Conservation (phyloP, 306 rosid species). For the Cicer yamashitae region DNA sequence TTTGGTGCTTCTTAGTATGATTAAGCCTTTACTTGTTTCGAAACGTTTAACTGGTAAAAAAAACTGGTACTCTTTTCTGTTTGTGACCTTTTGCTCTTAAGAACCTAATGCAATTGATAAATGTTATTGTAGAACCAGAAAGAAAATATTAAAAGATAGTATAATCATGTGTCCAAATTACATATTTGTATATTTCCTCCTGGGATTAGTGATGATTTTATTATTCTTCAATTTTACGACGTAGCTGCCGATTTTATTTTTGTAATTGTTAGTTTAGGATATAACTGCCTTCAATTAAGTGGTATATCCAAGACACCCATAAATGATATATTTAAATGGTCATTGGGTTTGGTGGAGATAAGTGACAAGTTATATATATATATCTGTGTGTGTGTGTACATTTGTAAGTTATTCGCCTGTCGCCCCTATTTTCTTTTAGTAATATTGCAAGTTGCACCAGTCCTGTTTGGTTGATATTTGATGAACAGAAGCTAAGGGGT, state of each 20-base stretch:
- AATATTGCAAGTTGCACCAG: background rate
- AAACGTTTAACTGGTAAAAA: constrained; percentile 2
- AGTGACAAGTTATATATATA: constrained; percentile 1
- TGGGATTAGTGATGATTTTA: background rate
- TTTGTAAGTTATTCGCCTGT: background rate
- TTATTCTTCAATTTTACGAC: background rate
- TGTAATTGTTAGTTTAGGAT: background rate
- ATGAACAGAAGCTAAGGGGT: background rate
- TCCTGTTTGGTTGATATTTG: background rate
- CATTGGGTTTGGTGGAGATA: constrained; percentile 2
- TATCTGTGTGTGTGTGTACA: too few species aligned
- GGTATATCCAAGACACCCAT: background rate
- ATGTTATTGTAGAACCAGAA: background rate
- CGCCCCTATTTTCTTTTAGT: background rate
- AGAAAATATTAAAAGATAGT: background rate
- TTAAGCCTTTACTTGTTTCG: background rate
- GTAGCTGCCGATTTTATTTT: background rate
- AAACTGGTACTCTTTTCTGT: background rate
- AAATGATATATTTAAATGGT: background rate
- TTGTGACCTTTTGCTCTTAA: constrained; percentile 12
- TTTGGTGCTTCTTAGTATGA: constrained; percentile 27
- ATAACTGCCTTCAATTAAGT: background rate
- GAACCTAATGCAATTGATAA: constrained; percentile 13
- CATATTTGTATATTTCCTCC: background rate
- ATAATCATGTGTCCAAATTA: background rate